phyloP scores from a whole-genome alignment of 768 basidiomycete genomes.

The Pleurotus djamor region DNA sequence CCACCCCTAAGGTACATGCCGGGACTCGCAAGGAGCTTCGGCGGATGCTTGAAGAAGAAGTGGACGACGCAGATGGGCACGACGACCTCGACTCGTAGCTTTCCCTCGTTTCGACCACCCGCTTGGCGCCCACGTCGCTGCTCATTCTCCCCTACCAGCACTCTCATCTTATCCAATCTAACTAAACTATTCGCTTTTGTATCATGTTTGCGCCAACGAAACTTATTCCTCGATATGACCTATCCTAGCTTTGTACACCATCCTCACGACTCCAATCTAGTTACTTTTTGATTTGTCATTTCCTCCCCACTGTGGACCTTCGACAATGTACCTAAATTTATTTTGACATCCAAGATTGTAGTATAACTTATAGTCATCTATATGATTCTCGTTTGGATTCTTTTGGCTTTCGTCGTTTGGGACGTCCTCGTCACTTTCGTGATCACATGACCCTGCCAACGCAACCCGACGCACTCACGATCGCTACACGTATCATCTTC shows the following conservation, averaged over 20 bases:
- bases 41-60: slow-evolving; percentile 31
- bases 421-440: too few relatives aligned
- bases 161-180: slow-evolving; percentile 3
- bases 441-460: too few relatives aligned
- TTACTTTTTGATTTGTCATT: slow-evolving; percentile 1
- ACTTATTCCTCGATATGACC: background rate
- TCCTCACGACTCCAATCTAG: slow-evolving; percentile 4
- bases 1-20: slow-evolving; percentile 19
- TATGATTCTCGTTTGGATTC: too few relatives aligned
- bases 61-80: slow-evolving; percentile 21
- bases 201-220: background rate
- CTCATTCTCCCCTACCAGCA: background rate
- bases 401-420: too few relatives aligned
- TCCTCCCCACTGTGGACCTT: background rate
- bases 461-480: too few relatives aligned
- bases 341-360: too few relatives aligned
- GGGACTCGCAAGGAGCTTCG: slow-evolving; percentile 23
- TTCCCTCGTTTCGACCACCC: too few relatives aligned
- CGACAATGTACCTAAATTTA: background rate
- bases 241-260: background rate
- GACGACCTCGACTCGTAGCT: slow-evolving; percentile 14
- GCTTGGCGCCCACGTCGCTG: background rate
- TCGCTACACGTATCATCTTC: too few relatives aligned
- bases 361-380: too few relatives aligned
- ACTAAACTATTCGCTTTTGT: slow-evolving; percentile 3